These are phyloP conservation scores for Lactifluus echinatus DNA, from an alignment of 768 basidiomycete genomes.

Conservation along the genomic window DNA sequence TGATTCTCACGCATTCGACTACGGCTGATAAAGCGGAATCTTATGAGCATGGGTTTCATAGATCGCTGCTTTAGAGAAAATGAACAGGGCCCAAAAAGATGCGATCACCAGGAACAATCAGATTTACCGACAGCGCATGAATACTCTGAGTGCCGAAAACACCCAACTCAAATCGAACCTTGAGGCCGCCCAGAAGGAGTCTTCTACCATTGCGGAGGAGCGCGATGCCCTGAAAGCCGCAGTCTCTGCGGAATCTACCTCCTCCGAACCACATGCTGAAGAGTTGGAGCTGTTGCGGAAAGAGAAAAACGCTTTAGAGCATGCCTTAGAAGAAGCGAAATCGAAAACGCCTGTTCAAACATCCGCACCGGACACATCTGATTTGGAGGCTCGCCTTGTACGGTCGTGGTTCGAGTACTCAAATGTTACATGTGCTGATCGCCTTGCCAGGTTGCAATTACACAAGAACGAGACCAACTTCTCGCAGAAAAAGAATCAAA, in stretches of 20 bases:
- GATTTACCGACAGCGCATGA: conserved; percentile 17
- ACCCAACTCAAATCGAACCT: conserved; percentile 18
- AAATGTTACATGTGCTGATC: neutral
- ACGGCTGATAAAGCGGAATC: neutral
- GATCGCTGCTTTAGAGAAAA: conserved; percentile 17
- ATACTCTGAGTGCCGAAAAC: conserved; percentile 11
- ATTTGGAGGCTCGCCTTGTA: conserved; percentile 28
- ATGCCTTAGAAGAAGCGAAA: conserved; percentile 32
- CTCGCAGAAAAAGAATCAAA: conserved; percentile 50
- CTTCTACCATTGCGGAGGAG: conserved; percentile 23
- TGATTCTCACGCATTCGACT: neutral
- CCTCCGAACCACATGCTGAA: conserved; percentile 15
- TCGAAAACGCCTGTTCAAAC: conserved; percentile 18
- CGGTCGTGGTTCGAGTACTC: conserved; percentile 14
- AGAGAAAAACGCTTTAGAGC: conserved; percentile 33
- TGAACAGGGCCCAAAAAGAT: conserved; percentile 15
- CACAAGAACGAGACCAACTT: conserved; percentile 52
- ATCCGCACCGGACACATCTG: conserved; percentile 16
- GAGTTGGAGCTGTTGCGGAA: conserved; percentile 27
- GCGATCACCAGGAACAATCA: conserved; percentile 14
- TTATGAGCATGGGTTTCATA: conserved; percentile 2
- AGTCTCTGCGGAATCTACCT: neutral
- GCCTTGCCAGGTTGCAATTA: conserved; percentile 39
- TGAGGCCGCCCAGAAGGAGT: conserved; percentile 20
- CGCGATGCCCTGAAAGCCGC: conserved; percentile 32